A percentile compares a stretch with the other conserved stretches of the same genome.
Conservation (phyloP, 2,329 filamentous ascomycete genomes). For the Fusarium marasasianum region DNA sequence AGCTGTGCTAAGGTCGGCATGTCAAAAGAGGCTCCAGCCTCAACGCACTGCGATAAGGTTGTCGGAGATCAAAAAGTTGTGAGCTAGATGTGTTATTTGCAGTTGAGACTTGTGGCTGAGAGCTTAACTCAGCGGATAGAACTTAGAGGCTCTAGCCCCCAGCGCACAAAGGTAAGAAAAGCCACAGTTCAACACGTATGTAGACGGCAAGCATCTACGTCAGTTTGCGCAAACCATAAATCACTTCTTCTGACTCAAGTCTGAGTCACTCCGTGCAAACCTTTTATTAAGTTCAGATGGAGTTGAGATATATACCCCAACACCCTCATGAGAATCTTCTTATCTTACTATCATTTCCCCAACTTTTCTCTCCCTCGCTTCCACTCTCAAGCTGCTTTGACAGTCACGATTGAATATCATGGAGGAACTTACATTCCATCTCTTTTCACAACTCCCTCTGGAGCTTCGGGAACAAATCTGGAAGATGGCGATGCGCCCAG, state of each 20-base stretch:
- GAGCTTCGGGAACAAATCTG: background rate
- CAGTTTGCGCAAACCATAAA: background rate
- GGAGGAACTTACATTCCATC: background rate
- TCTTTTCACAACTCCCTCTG: background rate
- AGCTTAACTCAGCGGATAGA: too few relatives aligned
- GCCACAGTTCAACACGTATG: background rate
- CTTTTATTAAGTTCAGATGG: accelerated
- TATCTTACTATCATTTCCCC: too few relatives aligned
- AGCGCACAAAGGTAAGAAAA: background rate
- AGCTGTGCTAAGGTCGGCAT: background rate
- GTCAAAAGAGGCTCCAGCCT: background rate
- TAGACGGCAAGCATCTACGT: background rate
- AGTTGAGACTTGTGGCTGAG: too few relatives aligned
- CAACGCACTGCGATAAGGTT: background rate
- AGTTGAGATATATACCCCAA: background rate
- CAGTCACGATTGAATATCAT: background rate
- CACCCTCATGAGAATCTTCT: too few relatives aligned
- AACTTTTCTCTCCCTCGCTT: background rate
- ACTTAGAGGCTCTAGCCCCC: too few relatives aligned
- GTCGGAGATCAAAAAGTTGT: too few relatives aligned
- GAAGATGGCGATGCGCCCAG: background rate
- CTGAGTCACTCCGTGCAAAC: background rate
- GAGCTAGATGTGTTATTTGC: too few relatives aligned
- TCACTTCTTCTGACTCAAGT: background rate
- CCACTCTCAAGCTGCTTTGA: accelerated